A percentile compares a stretch with the other conserved stretches of the same genome.
Evolutionary conservation across 768 basidiomycete species (phyloP).

Genomic region (Mycena rosella): DNA sequence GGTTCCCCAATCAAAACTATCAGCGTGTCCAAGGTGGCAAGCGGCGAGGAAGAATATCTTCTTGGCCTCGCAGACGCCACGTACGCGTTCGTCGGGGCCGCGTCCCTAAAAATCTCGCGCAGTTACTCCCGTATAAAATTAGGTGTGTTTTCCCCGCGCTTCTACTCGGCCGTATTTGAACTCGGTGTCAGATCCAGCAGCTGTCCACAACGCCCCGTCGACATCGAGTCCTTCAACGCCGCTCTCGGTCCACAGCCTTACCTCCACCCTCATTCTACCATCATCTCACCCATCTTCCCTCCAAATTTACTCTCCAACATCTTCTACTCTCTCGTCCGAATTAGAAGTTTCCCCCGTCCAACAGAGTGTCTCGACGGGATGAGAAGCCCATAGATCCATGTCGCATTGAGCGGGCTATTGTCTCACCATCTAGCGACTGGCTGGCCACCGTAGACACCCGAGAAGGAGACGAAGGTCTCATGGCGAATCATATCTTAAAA

Average conservation of each 20-base stretch:
- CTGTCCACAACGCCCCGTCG: constrained; percentile 46
- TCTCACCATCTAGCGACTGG: constrained; percentile 85
- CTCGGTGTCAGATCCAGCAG: constrained; percentile 46
- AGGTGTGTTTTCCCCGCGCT: constrained; percentile 57
- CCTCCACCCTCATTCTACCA: constrained; percentile 86
- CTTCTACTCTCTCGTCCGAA: constrained; percentile 82
- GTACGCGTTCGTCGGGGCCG: constrained; percentile 79
- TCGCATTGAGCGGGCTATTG: constrained; percentile 75
- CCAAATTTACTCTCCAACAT: constrained; percentile 86
- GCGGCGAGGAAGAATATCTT: constrained; percentile 87
- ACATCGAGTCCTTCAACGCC: constrained; percentile 66
- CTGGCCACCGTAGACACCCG: constrained; percentile 91
- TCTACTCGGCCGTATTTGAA: constrained; percentile 8
- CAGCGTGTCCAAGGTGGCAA: constrained; percentile 63
- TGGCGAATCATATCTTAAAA: constrained; percentile 84
- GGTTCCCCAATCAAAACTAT: constrained; percentile 88
- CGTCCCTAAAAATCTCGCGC: constrained; percentile 77
- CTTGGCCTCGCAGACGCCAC: constrained; percentile 87
- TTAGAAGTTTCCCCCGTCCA: constrained; percentile 95
- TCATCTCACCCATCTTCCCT: constrained; percentile 97
- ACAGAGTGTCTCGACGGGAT: constrained; percentile 86
- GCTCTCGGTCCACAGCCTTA: constrained; percentile 79
- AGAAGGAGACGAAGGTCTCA: constrained; percentile 72
- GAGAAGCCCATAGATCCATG: constrained; percentile 82
- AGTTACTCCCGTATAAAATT: constrained; percentile 84